Conservation (phyloP, 2,329 filamentous ascomycete species). For the Phymatotrichopsis omnivora region DNA sequence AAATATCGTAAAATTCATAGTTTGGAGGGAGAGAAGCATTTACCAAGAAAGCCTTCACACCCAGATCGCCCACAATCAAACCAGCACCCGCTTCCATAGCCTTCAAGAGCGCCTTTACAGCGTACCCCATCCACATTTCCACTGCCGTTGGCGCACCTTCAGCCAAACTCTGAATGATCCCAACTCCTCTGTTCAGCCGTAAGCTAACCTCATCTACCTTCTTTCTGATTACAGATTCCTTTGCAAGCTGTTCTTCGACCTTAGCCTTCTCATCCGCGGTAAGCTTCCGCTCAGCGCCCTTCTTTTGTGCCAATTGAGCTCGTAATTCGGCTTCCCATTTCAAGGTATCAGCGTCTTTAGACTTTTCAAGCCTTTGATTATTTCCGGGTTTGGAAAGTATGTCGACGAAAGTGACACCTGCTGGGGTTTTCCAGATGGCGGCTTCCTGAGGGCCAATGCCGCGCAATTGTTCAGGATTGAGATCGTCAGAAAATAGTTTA, state of each 20-base stretch:
- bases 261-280: conserved; percentile 81
- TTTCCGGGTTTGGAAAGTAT: conserved; percentile 45
- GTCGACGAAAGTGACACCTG: conserved; percentile 81
- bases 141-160: conserved; percentile 83
- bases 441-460: conserved; percentile 77
- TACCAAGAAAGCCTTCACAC: conserved; percentile 63
- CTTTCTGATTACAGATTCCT: conserved; percentile 68
- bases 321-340: conserved; percentile 96
- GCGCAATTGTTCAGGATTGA: conserved; percentile 58
- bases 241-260: conserved; percentile 79
- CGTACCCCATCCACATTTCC: conserved; percentile 75
- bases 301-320: conserved; percentile 81
- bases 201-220: conserved; percentile 60
- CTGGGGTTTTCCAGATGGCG: conserved; percentile 82
- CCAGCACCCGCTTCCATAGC: conserved; percentile 71
- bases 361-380: conserved; percentile 53
- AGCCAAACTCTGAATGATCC: conserved; percentile 72
- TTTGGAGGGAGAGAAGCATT: no score
- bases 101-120: conserved; percentile 61
- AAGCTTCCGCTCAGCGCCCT: conserved; percentile 81
- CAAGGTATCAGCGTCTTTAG: conserved; percentile 87
- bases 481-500: conserved; percentile 60
- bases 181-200: conserved; percentile 69
- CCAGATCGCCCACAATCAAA: conserved; percentile 67
- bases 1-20: conserved; percentile 5